Evolutionary conservation across 495 filamentous ascomycete genomes (phyloP), one percentile per base, ranked within the genome.

Genomic region (Penicillium herquei): DNA sequence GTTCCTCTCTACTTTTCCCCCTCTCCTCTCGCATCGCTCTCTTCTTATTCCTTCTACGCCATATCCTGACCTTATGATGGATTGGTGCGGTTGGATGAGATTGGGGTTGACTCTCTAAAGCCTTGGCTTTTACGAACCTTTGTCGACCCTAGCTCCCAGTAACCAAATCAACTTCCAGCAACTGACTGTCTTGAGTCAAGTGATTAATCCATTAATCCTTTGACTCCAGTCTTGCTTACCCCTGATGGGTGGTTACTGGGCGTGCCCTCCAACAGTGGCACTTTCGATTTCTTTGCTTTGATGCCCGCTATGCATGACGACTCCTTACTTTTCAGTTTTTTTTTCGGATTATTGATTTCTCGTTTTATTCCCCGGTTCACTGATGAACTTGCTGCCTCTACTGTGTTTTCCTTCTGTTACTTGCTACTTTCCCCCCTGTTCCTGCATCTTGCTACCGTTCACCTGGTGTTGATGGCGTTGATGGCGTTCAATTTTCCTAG

Each of bases 401-500:
- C 34, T 37, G 1, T 37, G 12, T 37, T 37, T 37, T 4, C 21
- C 4, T 26, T 26, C 21, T 26, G 2, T 37, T 37, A 37, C 1
- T 37, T 1, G 40, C 32, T 43, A 30, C 33, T 30, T 47, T 26
- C 21, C 21, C 4, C 4, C 4, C 21, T 4, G 21, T 26, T 26
- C 4, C 21, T 4, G 21, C 21, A 26, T 26, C 30, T 45, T 56
- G 60, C 32, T 40, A 14, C 52, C 31, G 21, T 40, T 53, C 49
- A 37, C 34, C 12, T 37, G 8, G 34, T 3, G 39, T 44, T 18
- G 21, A 47, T 49, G 35, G 32, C 44, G 32, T 48, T 50, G 49
- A 51, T n/a, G 31, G 31, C 48, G 48, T 48, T 12, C 14, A 34
- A 41, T 43, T 52, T 34, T 31, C 39, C 60, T 70, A 68, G 65